A percentile compares a stretch with the other conserved stretches of the same genome.
Conservation (phyloP, 371 early-diverging fungal species). For the Parasitella parasitica region DNA sequence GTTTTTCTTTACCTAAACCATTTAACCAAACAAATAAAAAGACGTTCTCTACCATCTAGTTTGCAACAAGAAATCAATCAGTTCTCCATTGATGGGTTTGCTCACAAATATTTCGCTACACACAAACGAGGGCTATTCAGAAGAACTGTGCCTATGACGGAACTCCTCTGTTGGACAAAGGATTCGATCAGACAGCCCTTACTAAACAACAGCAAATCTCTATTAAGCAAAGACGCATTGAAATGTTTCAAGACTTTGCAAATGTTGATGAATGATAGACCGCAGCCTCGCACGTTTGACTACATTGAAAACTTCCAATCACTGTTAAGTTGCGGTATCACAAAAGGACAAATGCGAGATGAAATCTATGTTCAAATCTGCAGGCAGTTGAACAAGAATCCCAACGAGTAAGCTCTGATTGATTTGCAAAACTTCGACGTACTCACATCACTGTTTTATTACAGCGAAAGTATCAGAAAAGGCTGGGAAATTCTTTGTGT, state of each 20-base stretch:
- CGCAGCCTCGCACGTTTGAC: conserved; percentile 28
- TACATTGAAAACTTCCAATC: conserved; percentile 68
- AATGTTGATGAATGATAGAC: conserved; percentile 80
- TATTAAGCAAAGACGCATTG: conserved; percentile 78
- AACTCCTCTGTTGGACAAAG: conserved; percentile 82
- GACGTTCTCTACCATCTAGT: conserved; percentile 61
- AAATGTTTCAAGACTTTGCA: conserved; percentile 84
- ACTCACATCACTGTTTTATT: neutral
- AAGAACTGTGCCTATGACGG: conserved; percentile 81
- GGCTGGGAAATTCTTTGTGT: conserved; percentile 91
- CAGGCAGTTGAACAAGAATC: conserved; percentile 87
- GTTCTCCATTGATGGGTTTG: conserved; percentile 90
- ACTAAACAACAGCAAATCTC: conserved; percentile 71
- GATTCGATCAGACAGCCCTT: conserved; percentile 60
- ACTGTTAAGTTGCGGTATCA: conserved; percentile 74
- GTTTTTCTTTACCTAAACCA: neutral
- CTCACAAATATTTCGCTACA: conserved; percentile 86
- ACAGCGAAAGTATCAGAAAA: conserved; percentile 65
- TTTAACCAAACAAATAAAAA: conserved; percentile 4
- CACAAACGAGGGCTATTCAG: conserved; percentile 85
- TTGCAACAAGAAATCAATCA: conserved; percentile 73
- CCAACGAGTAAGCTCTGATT: conserved; percentile 53
- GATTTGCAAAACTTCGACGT: neutral
- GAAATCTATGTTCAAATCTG: conserved; percentile 94
- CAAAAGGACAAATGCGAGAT: conserved; percentile 78